Conservation (phyloP, 2,329 filamentous ascomycete genomes). For the Arthrocladium fulminans region DNA sequence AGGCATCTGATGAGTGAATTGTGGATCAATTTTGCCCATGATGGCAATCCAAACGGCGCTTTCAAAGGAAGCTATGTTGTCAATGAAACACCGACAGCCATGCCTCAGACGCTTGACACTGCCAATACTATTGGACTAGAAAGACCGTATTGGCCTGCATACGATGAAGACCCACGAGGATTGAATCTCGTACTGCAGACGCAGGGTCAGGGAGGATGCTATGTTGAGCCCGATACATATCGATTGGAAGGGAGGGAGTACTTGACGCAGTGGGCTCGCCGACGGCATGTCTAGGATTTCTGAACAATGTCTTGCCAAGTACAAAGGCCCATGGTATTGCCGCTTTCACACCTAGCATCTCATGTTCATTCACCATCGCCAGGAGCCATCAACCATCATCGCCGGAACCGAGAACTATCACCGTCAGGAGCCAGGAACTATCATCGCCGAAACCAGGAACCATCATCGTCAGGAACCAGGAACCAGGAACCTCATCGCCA, state of each 20-base stretch:
- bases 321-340: too few species aligned
- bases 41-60: slow-evolving; percentile 36
- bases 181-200: slow-evolving; percentile 44
- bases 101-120: slow-evolving; percentile 4
- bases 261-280: slow-evolving; percentile 3
- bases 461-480: too few species aligned
- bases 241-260: slow-evolving; percentile 31
- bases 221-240: slow-evolving; percentile 40
- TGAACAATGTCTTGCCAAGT: background rate
- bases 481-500: too few species aligned
- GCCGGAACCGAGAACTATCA: too few species aligned
- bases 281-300: slow-evolving; percentile 1
- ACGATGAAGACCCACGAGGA: slow-evolving; percentile 28
- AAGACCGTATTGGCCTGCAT: slow-evolving; percentile 35
- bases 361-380: too few species aligned
- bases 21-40: slow-evolving; percentile 44
- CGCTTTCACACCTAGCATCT: too few species aligned
- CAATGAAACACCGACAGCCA: slow-evolving; percentile 12
- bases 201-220: slow-evolving; percentile 33
- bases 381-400: too few species aligned
- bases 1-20: slow-evolving; percentile 41
- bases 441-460: too few species aligned
- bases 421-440: too few species aligned
- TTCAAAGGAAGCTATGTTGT: slow-evolving; percentile 8
- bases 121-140: slow-evolving; percentile 10